These are phyloP conservation scores for Boletus vermiculosoides DNA, from an alignment of 768 basidiomycete species.

Conservation along the genomic window DNA sequence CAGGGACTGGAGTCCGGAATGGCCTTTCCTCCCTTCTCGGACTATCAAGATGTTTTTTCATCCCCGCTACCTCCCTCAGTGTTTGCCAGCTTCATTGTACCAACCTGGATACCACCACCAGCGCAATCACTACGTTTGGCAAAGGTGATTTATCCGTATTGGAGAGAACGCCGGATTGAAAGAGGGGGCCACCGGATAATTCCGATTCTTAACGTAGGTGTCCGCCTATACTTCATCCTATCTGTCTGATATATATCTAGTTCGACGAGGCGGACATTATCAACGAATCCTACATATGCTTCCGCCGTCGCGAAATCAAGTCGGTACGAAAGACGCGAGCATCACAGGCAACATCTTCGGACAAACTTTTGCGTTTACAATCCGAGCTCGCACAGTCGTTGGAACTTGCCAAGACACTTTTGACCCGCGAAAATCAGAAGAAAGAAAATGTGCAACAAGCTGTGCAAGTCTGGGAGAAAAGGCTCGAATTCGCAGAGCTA, in stretches of 20 bases:
- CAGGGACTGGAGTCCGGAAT: conserved; percentile 66
- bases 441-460: conserved; percentile 58
- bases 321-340: conserved; percentile 92
- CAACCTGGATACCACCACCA: conserved; percentile 67
- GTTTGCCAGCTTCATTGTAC: conserved; percentile 68
- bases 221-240: neutral
- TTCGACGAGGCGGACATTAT: conserved; percentile 86
- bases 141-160: conserved; percentile 78
- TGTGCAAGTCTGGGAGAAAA: conserved; percentile 73
- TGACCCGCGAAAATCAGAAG: conserved; percentile 76
- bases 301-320: conserved; percentile 93
- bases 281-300: conserved; percentile 96
- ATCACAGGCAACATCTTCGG: conserved; percentile 84
- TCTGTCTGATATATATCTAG: conserved; percentile 35
- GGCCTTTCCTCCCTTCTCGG: conserved; percentile 68
- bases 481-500: conserved; percentile 70
- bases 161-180: conserved; percentile 81
- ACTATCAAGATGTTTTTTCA: conserved; percentile 70
- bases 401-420: conserved; percentile 66
- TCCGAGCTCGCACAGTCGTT: conserved; percentile 69
- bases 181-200: conserved; percentile 84
- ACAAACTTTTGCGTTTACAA: conserved; percentile 82
- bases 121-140: conserved; percentile 65
- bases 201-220: conserved; percentile 79
- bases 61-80: conserved; percentile 54